Evolutionary conservation across 495 filamentous ascomycete genomes (phyloP).

Genomic region (Schizothecium vesticola): DNA sequence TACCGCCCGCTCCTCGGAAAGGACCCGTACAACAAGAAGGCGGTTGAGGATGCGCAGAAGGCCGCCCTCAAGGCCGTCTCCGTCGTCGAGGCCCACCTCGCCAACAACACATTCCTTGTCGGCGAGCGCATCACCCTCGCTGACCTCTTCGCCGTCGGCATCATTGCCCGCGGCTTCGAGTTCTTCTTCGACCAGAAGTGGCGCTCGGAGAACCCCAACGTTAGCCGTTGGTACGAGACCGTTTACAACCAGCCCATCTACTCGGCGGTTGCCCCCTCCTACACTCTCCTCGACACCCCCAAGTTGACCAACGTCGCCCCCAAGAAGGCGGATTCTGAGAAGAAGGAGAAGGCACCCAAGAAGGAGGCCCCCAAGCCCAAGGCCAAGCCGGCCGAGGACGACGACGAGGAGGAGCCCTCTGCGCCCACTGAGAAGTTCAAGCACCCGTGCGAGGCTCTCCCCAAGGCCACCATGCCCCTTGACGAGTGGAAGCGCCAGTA

Average conservation of each 20-base stretch:
- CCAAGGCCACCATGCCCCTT: conserved; percentile 70
- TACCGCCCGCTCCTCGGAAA: conserved; percentile 82
- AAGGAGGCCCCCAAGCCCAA: conserved; percentile 49
- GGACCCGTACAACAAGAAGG: conserved; percentile 96
- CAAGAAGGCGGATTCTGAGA: conserved; percentile 67
- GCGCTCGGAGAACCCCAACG: conserved; percentile 72
- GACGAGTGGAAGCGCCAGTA: conserved; percentile 99
- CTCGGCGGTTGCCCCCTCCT: conserved; percentile 66
- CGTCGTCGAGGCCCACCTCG: conserved; percentile 80
- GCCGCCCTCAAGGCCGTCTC: conserved; percentile 57
- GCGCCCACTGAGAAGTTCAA: conserved; percentile 77
- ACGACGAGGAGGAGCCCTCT: conserved; percentile 64
- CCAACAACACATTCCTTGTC: conserved; percentile 91
- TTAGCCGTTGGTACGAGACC: conserved; percentile 91
- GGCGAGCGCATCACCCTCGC: conserved; percentile 96
- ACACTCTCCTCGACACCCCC: conserved; percentile 72
- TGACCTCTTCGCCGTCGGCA: conserved; percentile 75
- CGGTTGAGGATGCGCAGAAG: conserved; percentile 71
- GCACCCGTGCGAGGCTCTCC: conserved; percentile 88
- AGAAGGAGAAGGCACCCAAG: conserved; percentile 49
- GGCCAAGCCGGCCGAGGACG: conserved; percentile 54
- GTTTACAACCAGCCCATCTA: conserved; percentile 88
- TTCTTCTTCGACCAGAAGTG: conserved; percentile 84
- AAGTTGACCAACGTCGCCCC: conserved; percentile 80
- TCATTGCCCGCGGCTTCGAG: conserved; percentile 80